Evolutionary conservation across 2,329 filamentous ascomycete species (phyloP), one percentile per base, ranked within the genome.

Genomic region (Calonectria henricotiae): DNA sequence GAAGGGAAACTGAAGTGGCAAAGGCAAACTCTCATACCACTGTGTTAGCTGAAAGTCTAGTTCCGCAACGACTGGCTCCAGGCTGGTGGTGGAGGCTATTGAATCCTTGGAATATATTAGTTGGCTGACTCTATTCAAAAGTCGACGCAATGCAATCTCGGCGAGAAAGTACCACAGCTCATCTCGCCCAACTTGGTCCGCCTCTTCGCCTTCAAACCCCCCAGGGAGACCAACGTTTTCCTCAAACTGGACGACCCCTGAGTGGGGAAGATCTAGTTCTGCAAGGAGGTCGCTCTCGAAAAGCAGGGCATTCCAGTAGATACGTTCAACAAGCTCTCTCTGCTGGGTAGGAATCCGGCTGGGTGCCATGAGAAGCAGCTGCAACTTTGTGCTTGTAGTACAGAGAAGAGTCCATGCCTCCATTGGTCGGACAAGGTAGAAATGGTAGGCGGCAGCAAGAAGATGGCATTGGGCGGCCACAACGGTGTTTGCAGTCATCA

Each of bases 111-210:
- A 92, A 80, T 95, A 95, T 72, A 95, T 92, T 76, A 94, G 89
- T 79, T 94, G 92, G 83, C 91, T 94, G 76, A 94, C 92, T 69
- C 93, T 88, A 80, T 95, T 95, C 74, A 96, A 87, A 4, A 96
- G 88, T 67, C 94, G 87, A 54, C 93, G 89, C 13, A 96, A 85
- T 5, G 93, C 93, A 72, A 96, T 95, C 77, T 96, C 93, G 43
- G 94, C 93, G 35, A 96, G 84, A 76, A 96, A 96, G 78, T 96
- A 96, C 93, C 94, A 96, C 15, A 96, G 85, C 69, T 96, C 93
- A 76, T 96, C 94, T 60, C 90, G 89, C 13, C 92, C 93, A 8
- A 90, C 89, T 7, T 88, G 85, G 73, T 89, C 88, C 8, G 86
- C 85, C 73, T 91, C 89, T 70, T 92, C 90, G n/a, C 91, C 90